These are phyloP conservation scores for Ophiocordyceps unilateralis DNA, from an alignment of 2,329 filamentous ascomycete genomes.

Conservation along the genomic window DNA sequence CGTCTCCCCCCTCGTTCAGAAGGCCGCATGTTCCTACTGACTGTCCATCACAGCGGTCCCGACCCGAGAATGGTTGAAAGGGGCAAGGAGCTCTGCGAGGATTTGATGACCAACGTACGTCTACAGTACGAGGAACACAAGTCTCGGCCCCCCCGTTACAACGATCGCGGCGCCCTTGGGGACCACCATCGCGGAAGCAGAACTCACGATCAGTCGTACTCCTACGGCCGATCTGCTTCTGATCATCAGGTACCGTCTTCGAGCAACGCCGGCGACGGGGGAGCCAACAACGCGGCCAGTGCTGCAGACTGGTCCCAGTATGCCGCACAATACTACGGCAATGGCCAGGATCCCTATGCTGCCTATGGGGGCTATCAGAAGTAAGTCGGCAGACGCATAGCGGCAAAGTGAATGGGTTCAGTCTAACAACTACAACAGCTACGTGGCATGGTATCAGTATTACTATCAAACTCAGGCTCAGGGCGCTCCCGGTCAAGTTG, in stretches of 20 bases:
- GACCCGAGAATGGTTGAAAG: slow-evolving; percentile 72
- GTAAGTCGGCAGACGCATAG: slow-evolving; percentile 20
- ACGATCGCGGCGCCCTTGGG: slow-evolving; percentile 24
- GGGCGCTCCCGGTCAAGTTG: slow-evolving; percentile 26
- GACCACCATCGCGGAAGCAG: slow-evolving; percentile 10
- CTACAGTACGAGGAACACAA: slow-evolving; percentile 88
- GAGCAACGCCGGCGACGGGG: slow-evolving; percentile 19
- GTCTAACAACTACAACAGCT: slow-evolving; percentile 21
- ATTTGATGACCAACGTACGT: slow-evolving; percentile 72
- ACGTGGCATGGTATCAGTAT: slow-evolving; percentile 58
- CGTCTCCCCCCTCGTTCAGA: slow-evolving; percentile 16
- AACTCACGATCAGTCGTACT: slow-evolving; percentile 11
- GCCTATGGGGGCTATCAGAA: slow-evolving; percentile 79
- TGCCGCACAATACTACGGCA: slow-evolving; percentile 37
- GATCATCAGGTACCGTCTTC: slow-evolving; percentile 9
- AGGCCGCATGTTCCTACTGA: neutral
- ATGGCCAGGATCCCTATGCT: slow-evolving; percentile 62
- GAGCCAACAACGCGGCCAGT: slow-evolving; percentile 10
- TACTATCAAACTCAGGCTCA: slow-evolving; percentile 39
- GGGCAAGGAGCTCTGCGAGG: slow-evolving; percentile 77
- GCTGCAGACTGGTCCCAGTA: slow-evolving; percentile 5
- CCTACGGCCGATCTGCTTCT: slow-evolving; percentile 12
- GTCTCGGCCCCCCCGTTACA: slow-evolving; percentile 53
- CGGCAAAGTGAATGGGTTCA: neutral
- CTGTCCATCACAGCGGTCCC: slow-evolving; percentile 45